Percentiles rank a stretch among this genome's conserved stretches.
Conservation (phyloP, 306 rosid species). For the Citrullus mucosospermus region DNA sequence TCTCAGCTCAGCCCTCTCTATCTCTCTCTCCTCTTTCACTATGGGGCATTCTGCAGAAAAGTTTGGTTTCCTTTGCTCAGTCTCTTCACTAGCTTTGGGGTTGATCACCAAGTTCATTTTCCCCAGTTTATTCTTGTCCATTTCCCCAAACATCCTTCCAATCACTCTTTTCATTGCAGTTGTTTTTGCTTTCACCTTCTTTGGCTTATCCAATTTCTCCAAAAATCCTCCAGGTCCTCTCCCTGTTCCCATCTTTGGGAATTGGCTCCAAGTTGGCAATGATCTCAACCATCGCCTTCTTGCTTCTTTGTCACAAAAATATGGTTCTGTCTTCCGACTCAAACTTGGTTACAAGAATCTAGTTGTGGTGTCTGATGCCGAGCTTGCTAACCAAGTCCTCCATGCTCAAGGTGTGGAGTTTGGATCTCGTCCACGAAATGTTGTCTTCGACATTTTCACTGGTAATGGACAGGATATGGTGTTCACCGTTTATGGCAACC, state of each 20-base stretch:
- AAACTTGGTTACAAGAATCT: slow-evolving; percentile 66
- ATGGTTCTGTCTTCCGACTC: slow-evolving; percentile 52
- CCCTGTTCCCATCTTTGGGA: slow-evolving; percentile 62
- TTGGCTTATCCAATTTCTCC: slow-evolving; percentile 5
- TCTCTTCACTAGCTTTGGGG: slow-evolving; percentile 11
- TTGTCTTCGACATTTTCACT: slow-evolving; percentile 68
- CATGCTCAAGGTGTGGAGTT: slow-evolving; percentile 73
- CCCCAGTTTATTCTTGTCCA: slow-evolving; percentile 8
- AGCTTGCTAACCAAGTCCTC: slow-evolving; percentile 57
- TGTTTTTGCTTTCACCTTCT: slow-evolving; percentile 12
- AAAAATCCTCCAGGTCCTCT: slow-evolving; percentile 56
- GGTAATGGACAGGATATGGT: slow-evolving; percentile 91
- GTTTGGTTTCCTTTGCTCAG: slow-evolving; percentile 3
- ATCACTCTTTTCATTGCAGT: background rate
- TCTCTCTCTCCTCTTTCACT: background rate
- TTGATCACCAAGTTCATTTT: slow-evolving; percentile 15
- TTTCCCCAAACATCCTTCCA: background rate
- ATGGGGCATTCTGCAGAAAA: slow-evolving; percentile 25
- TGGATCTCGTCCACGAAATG: slow-evolving; percentile 60
- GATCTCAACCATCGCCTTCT: slow-evolving; percentile 67
- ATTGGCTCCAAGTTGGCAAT: slow-evolving; percentile 79
- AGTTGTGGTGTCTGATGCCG: slow-evolving; percentile 53
- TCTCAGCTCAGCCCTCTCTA: background rate
- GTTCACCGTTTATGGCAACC: slow-evolving; percentile 59
- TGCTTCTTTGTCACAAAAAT: slow-evolving; percentile 44